Percentiles rank a stretch among this genome's conserved stretches.
phyloP scores from a whole-genome alignment of 2,329 filamentous ascomycete genomes.

The Calycina herbarum region DNA sequence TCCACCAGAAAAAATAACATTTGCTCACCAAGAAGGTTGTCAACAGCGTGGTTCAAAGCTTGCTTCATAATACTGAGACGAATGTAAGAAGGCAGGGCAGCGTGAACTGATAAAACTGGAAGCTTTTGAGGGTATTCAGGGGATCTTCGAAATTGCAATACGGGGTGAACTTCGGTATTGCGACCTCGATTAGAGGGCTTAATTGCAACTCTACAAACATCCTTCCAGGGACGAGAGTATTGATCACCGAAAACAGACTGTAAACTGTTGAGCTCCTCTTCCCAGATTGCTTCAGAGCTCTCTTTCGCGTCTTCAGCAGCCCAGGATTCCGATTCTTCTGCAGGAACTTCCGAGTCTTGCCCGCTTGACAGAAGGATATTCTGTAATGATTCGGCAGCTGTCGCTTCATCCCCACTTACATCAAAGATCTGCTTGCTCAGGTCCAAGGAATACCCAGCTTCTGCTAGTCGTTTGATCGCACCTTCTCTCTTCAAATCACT shows the following conservation, averaged over 20 bases:
- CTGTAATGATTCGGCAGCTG: conserved; percentile 79
- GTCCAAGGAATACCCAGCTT: conserved; percentile 82
- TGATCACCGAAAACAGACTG: conserved; percentile 82
- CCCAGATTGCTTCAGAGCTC: conserved; percentile 68
- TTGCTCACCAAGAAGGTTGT: conserved; percentile 75
- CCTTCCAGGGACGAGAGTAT: conserved; percentile 60
- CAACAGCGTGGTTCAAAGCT: conserved; percentile 68
- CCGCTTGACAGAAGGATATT: conserved; percentile 59
- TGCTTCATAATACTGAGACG: conserved; percentile 83
- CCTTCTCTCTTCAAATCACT: conserved; percentile 79
- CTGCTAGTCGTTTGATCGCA: conserved; percentile 76
- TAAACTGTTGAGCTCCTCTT: conserved; percentile 80
- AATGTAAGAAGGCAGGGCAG: conserved; percentile 84
- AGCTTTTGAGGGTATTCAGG: conserved; percentile 69
- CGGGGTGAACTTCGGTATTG: conserved; percentile 52
- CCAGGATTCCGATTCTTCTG: conserved; percentile 42
- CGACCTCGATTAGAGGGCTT: conserved; percentile 53
- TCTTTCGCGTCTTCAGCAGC: conserved; percentile 45
- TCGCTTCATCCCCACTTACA: conserved; percentile 67
- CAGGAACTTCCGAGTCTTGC: conserved; percentile 35
- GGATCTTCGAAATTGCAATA: conserved; percentile 68
- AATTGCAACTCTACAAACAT: conserved; percentile 70
- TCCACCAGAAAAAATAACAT: conserved; percentile 91
- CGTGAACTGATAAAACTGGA: conserved; percentile 68
- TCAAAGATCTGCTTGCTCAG: conserved; percentile 79